Base-by-base conservation (phyloP, 2,329 filamentous ascomycete genomes). In the Pseudocercospora musae region DNA sequence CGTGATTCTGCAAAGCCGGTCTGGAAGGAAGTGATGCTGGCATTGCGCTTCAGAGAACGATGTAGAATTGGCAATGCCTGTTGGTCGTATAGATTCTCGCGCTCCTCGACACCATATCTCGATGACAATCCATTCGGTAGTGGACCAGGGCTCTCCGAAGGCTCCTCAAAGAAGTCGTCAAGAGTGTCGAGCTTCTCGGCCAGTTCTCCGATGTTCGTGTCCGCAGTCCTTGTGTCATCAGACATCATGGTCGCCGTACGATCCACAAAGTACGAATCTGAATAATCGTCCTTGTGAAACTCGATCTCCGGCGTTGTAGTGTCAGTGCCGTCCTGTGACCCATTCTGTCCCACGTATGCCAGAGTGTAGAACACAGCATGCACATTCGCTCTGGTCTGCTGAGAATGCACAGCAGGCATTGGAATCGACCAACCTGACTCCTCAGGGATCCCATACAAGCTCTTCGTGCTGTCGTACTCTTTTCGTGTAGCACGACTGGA, bases 391-490 rank as follows among this genome's bases (percentile, higher is more conserved):
- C 95, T 85, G 3, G 95, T 98, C 33, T 88, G 86, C 58, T 89
- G 88, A 0, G 93, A 95, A 78, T 96, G 94, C 60, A 90, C 89
- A 0, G 94, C 94, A 15, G 95, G 95, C 74, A 96, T 87, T 0
- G 95, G 94, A 49, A 99, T 92, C 0, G 95, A 95, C 95, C 95
- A 99, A 1, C 95, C 95, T 15, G 91, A 95, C 21, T 92, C 89
- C 74, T 98, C 94, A 0, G 95, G 95, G 62, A 99, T 98, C 27
- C 96, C 96, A 74, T 98, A 99, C 33, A 99, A 79, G 72, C 92
- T 97, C 74, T 96, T 90, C 0, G 92, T 96, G 21, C 91, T 88
- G 73, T 96, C 94, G 70, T 96, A 98, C 77, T 98, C 93, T 74
- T 97, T 98, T 54, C 91, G 88, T 55, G 95, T 89, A 0, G 89